These are phyloP conservation scores for Graphilbum ipis-grandicollis DNA, from an alignment of 2,329 filamentous ascomycete species.

Conservation along the genomic window DNA sequence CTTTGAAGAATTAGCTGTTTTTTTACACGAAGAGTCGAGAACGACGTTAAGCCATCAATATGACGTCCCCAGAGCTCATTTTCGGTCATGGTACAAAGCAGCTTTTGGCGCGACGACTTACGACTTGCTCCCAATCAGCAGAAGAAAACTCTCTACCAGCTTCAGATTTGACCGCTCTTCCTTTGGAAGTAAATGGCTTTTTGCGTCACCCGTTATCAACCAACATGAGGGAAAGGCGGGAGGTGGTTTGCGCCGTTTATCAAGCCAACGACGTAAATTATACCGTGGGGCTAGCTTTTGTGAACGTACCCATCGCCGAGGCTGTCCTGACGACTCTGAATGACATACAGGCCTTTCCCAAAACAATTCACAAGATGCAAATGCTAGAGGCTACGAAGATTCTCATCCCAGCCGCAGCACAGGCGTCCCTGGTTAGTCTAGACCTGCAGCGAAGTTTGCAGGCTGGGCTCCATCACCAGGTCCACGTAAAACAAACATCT, in stretches of 20 bases:
- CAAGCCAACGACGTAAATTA: conserved; percentile 79
- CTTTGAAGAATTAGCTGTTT: too few species aligned
- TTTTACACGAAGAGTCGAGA: too few species aligned
- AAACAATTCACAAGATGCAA: conserved; percentile 71
- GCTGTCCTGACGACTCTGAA: conserved; percentile 78
- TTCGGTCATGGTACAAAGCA: too few species aligned
- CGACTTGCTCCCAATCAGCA: too few species aligned
- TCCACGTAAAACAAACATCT: conserved; percentile 43
- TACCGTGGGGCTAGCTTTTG: conserved; percentile 68
- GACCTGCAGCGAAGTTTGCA: conserved; percentile 5
- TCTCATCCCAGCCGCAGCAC: conserved; percentile 54
- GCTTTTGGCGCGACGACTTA: too few species aligned
- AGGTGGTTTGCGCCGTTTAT: conserved; percentile 58
- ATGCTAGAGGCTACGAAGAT: conserved; percentile 68
- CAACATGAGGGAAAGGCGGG: conserved; percentile 6
- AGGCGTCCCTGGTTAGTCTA: conserved; percentile 46
- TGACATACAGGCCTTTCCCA: conserved; percentile 82
- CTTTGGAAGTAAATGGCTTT: not conserved
- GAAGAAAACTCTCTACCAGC: not conserved
- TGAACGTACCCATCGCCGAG: conserved; percentile 75
- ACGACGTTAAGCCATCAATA: too few species aligned
- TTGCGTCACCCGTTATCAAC: conserved; percentile 2
- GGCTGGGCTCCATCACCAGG: conserved; percentile 3
- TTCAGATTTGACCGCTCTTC: not conserved
- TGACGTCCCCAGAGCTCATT: too few species aligned